Evolutionary conservation across 805 yeast species (phyloP), one percentile per base, ranked within the genome.

Genomic region (Teunomyces cretensis): DNA sequence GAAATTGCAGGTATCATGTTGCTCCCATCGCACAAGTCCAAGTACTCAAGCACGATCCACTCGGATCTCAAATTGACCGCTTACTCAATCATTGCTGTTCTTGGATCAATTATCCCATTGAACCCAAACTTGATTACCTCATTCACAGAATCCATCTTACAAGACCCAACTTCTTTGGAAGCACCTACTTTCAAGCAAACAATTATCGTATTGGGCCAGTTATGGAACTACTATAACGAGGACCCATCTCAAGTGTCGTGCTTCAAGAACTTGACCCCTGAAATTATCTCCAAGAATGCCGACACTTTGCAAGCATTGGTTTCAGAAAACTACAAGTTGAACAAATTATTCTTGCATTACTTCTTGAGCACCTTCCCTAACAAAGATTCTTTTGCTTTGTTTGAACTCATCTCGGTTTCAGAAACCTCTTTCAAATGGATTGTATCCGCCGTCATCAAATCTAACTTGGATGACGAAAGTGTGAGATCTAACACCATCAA

Each of bases 1-100:
- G 85, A 83, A 57, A 67, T 76, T 1, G 68, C 82, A 12, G 87
- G 86, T 14, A 70, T 73, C 45, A 65, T 86, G 32, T 64, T 85
- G 48, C 50, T 57, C 26, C 60, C 62, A 3, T 64, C 49, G 17
- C 53, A 52, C 12, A 45, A 46, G 22, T 49, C 42, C 41, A 55
- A 51, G 39, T 50, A 39, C 41, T 55, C 61, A 24, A 35, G 52
- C 16, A 47, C 64, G 5, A 50, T 60, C 30, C 45, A 47, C 5
- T 39, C 69, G 31, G 95, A 88, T 56, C 75, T 84, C 41, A 94
- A 87, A 61, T 76, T 88, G 47, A 84, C 96, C 14, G 89, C 92
- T 1, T 92, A 88, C 62, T 86, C 96, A 39, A 72, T 90, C 11
- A 61, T 92, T 17, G 79, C 92, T 0, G 96, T 92, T 2, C 68